These are phyloP conservation scores for Plenodomus tracheiphilus DNA, from an alignment of 2,329 filamentous ascomycete species.

Conservation along the genomic window DNA sequence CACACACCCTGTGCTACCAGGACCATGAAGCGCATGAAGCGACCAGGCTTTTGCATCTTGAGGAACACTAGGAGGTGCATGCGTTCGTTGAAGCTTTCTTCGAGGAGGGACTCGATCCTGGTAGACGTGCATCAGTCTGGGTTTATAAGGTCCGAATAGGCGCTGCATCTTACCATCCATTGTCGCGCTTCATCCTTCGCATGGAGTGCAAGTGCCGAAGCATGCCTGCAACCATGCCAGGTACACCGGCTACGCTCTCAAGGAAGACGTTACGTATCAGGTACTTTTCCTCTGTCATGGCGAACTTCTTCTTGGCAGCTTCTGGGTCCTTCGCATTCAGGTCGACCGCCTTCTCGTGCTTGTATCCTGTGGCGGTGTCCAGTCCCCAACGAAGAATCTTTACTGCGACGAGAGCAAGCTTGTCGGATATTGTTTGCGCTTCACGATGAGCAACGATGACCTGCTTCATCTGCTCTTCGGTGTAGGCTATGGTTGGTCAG, in stretches of 20 bases:
- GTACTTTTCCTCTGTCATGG: slow-evolving; percentile 85
- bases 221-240: slow-evolving; percentile 97
- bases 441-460: slow-evolving; percentile 78
- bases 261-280: slow-evolving; percentile 88
- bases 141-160: neutral
- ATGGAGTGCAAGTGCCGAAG: slow-evolving; percentile 84
- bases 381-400: slow-evolving; percentile 76
- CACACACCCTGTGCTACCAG: slow-evolving; percentile 67
- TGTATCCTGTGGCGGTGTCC: slow-evolving; percentile 79
- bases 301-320: slow-evolving; percentile 64
- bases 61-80: slow-evolving; percentile 95
- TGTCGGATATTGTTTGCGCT: slow-evolving; percentile 74
- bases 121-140: slow-evolving; percentile 9
- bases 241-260: slow-evolving; percentile 91
- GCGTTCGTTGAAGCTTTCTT: slow-evolving; percentile 89
- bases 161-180: slow-evolving; percentile 68
- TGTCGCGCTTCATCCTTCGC: slow-evolving; percentile 84
- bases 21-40: slow-evolving; percentile 91
- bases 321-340: slow-evolving; percentile 44
- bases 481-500: slow-evolving; percentile 59
- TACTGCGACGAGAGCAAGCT: slow-evolving; percentile 75
- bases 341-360: slow-evolving; percentile 63
- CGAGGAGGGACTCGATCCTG: slow-evolving; percentile 87
- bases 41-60: slow-evolving; percentile 82
- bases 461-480: slow-evolving; percentile 73